A percentile compares a stretch with the other conserved stretches of the same genome.
phyloP scores from a whole-genome alignment of 371 early-diverging fungal species.

The Mycotypha africana region DNA sequence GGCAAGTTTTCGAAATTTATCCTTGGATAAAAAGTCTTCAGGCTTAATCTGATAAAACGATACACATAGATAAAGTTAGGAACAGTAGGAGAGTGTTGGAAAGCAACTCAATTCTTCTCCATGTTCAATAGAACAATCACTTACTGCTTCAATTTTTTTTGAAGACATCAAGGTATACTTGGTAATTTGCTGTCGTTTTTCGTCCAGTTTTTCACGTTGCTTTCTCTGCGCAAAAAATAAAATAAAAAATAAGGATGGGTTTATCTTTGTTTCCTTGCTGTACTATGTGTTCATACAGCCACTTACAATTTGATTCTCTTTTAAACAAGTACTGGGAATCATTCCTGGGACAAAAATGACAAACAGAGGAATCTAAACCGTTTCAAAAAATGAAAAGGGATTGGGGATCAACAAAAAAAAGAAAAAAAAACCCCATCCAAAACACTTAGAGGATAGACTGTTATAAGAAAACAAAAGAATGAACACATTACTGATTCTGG shows the following conservation, averaged over 20 bases:
- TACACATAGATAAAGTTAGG: too few relatives aligned
- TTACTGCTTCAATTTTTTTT: constrained; percentile 28
- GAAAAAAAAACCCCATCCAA: background rate
- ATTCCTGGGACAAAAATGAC: constrained; percentile 56
- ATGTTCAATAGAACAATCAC: too few relatives aligned
- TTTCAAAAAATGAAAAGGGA: background rate
- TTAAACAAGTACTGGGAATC: constrained; percentile 60
- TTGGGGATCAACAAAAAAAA: background rate
- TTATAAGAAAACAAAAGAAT: background rate
- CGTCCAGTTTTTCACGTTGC: constrained; percentile 52
- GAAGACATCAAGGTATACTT: constrained; percentile 38
- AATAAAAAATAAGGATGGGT: background rate
- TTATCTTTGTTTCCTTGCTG: background rate
- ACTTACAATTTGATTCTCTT: constrained; percentile 54
- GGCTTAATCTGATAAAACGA: constrained; percentile 47
- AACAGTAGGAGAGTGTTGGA: background rate
- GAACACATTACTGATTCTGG: constrained; percentile 57
- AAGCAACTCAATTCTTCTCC: too few relatives aligned
- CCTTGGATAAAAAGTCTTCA: constrained; percentile 41
- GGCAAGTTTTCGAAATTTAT: constrained; percentile 37
- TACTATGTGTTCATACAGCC: too few relatives aligned
- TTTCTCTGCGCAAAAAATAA: constrained; percentile 30
- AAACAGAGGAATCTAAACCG: constrained; percentile 47
- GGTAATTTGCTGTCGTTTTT: constrained; percentile 49
- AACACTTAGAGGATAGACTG: background rate